Evolutionary conservation across 1,284 basidiomycete species (phyloP).

Genomic region (Ceratobasidium sp.): DNA sequence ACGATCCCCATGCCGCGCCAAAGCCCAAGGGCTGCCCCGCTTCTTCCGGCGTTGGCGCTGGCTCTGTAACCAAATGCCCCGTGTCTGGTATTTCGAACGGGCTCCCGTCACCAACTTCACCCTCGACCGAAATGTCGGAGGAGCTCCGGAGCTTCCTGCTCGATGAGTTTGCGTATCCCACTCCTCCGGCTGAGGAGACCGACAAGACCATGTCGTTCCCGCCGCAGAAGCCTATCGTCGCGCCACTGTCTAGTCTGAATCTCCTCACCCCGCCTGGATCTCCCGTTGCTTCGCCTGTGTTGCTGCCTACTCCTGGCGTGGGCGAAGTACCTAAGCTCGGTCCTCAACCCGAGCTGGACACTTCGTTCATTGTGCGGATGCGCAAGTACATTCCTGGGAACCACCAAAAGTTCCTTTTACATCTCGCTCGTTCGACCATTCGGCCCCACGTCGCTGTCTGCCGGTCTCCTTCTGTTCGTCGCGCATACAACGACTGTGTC

Average conservation of each 20-base stretch:
- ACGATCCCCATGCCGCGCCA: conserved; percentile 21
- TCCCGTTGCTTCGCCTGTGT: conserved; percentile 42
- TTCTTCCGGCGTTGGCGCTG: conserved; percentile 56
- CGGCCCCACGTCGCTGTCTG: conserved; percentile 49
- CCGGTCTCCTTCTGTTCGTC: conserved; percentile 48
- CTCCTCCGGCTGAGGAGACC: conserved; percentile 17
- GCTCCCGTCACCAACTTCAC: not conserved
- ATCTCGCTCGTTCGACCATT: conserved; percentile 57
- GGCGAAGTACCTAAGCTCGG: conserved; percentile 28
- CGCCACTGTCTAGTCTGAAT: conserved; percentile 54
- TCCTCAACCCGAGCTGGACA: conserved; percentile 26
- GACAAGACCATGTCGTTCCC: not conserved
- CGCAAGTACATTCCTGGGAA: conserved; percentile 61
- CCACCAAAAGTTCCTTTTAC: conserved; percentile 63
- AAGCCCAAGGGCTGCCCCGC: conserved; percentile 10
- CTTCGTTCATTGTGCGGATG: conserved; percentile 62
- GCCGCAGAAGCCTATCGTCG: not conserved
- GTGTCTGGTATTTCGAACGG: not conserved
- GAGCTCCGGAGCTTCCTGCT: conserved; percentile 31
- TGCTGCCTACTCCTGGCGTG: conserved; percentile 48
- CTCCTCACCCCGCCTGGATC: conserved; percentile 28
- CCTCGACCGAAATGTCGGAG: conserved; percentile 26
- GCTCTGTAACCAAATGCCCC: conserved; percentile 8
- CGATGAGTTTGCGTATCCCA: conserved; percentile 21
- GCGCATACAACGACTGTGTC: conserved; percentile 59